phyloP scores from a whole-genome alignment of 108 stramenopile species.

The Pseudonitzschia pungens region DNA sequence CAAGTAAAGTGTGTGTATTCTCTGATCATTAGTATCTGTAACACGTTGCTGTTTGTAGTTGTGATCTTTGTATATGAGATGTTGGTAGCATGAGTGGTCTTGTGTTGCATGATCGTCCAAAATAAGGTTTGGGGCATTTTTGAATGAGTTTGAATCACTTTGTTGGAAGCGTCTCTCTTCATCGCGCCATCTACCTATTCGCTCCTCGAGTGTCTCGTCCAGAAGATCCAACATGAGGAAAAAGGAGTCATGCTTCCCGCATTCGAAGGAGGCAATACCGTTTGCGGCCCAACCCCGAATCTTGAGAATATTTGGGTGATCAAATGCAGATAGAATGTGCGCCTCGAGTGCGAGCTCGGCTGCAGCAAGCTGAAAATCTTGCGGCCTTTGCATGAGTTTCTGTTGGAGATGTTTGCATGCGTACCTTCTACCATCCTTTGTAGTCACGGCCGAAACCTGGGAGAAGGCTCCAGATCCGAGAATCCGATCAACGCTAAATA shows the following conservation, averaged over 20 bases:
- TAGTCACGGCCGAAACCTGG: slow-evolving; percentile 40
- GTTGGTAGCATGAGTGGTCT: neutral
- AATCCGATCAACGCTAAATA: slow-evolving; percentile 37
- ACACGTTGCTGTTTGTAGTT: neutral
- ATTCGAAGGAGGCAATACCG: slow-evolving; percentile 53
- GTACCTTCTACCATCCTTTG: slow-evolving; percentile 33
- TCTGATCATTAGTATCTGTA: neutral
- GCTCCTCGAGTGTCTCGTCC: slow-evolving; percentile 55
- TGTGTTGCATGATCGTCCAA: neutral
- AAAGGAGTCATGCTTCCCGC: slow-evolving; percentile 45
- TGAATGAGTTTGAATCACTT: neutral
- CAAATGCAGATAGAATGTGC: slow-evolving; percentile 67
- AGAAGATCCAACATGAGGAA: slow-evolving; percentile 57
- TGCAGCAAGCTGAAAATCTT: slow-evolving; percentile 62
- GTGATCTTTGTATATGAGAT: neutral
- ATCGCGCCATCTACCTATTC: slow-evolving; percentile 46
- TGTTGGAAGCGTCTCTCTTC: slow-evolving; percentile 2
- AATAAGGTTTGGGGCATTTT: neutral
- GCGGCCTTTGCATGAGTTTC: slow-evolving; percentile 36
- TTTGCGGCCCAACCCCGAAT: slow-evolving; percentile 63
- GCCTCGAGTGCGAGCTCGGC: slow-evolving; percentile 72
- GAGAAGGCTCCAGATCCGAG: slow-evolving; percentile 67
- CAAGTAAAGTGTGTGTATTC: slow-evolving; percentile 22
- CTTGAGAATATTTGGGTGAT: slow-evolving; percentile 77
- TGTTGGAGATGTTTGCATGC: slow-evolving; percentile 58